Conservation (phyloP, 2,329 filamentous ascomycete genomes). For the Lecanoromycetidae sp. region DNA sequence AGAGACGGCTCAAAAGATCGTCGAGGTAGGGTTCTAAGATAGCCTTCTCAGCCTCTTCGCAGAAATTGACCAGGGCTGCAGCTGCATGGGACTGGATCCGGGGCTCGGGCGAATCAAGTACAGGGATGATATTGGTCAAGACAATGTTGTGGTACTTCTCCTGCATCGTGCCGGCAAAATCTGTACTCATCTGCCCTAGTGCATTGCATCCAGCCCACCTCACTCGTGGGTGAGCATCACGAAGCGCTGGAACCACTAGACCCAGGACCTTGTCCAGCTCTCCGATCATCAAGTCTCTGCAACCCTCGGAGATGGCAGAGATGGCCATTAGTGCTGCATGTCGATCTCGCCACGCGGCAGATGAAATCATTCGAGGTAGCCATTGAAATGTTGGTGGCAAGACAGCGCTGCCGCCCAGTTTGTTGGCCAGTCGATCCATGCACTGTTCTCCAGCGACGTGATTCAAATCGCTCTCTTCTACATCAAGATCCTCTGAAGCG, state of each 20-base stretch:
- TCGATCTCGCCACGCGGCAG: slow-evolving; percentile 83
- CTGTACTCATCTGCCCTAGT: slow-evolving; percentile 98
- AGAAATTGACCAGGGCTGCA: slow-evolving; percentile 97
- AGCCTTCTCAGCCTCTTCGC: slow-evolving; percentile 89
- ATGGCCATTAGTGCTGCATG: slow-evolving; percentile 98
- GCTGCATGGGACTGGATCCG: slow-evolving; percentile 95
- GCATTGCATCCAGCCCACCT: slow-evolving; percentile 97
- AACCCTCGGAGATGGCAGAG: slow-evolving; percentile 95
- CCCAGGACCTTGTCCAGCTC: slow-evolving; percentile 90
- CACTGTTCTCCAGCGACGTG: slow-evolving; percentile 96
- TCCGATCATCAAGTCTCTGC: slow-evolving; percentile 86
- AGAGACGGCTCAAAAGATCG: slow-evolving; percentile 69
- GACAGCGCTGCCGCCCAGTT: slow-evolving; percentile 86
- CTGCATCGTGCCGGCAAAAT: slow-evolving; percentile 97
- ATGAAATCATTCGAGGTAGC: slow-evolving; percentile 96
- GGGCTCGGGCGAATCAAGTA: slow-evolving; percentile 77
- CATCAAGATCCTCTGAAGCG: slow-evolving; percentile 80
- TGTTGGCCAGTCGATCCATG: slow-evolving; percentile 95
- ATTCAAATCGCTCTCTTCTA: slow-evolving; percentile 92
- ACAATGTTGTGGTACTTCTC: slow-evolving; percentile 84
- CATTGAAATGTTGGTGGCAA: slow-evolving; percentile 89
- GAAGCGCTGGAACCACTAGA: slow-evolving; percentile 81
- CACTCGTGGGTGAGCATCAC: slow-evolving; percentile 83
- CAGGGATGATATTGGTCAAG: slow-evolving; percentile 81
- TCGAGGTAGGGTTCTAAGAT: slow-evolving; percentile 89